Percentiles rank a stretch among this genome's conserved stretches.
phyloP scores from a whole-genome alignment of 352 stramenopile genomes.

The Globisporangium polare region DNA sequence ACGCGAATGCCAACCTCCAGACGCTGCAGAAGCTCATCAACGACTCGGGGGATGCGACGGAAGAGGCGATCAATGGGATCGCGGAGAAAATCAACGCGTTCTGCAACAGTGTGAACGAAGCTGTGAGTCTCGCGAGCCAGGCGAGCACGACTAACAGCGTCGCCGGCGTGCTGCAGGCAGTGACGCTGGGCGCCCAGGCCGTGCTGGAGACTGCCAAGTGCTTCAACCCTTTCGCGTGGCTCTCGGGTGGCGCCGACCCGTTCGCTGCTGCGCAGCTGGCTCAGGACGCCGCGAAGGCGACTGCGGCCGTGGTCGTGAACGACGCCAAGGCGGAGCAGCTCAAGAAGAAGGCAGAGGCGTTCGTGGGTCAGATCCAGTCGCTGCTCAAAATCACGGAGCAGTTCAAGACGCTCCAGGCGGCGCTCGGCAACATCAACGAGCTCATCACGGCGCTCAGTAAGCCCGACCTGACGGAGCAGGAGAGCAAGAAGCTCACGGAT shows the following conservation, averaged over 20 bases:
- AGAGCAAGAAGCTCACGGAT: background rate
- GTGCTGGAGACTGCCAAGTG: background rate
- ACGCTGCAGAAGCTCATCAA: background rate
- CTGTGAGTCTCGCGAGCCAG: no score
- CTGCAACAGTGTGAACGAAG: background rate
- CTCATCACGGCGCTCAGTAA: conserved; percentile 5
- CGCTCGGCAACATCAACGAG: conserved; percentile 8
- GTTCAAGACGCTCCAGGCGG: conserved; percentile 1
- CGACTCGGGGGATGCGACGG: background rate
- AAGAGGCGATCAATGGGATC: background rate
- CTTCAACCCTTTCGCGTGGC: background rate
- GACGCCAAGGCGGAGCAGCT: background rate
- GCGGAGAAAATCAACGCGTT: background rate
- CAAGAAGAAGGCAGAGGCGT: background rate
- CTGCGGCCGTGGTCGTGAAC: background rate
- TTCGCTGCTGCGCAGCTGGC: background rate
- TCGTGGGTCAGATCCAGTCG: background rate
- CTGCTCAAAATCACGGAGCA: background rate
- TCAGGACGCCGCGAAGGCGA: background rate
- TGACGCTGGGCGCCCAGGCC: background rate
- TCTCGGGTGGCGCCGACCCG: background rate
- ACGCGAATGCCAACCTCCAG: background rate
- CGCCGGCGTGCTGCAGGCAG: background rate
- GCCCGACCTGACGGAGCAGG: background rate
- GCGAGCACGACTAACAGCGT: background rate